Percentiles rank a stretch among this genome's conserved stretches.
phyloP scores from a whole-genome alignment of 2,329 filamentous ascomycete genomes.

The Periconia digitata region DNA sequence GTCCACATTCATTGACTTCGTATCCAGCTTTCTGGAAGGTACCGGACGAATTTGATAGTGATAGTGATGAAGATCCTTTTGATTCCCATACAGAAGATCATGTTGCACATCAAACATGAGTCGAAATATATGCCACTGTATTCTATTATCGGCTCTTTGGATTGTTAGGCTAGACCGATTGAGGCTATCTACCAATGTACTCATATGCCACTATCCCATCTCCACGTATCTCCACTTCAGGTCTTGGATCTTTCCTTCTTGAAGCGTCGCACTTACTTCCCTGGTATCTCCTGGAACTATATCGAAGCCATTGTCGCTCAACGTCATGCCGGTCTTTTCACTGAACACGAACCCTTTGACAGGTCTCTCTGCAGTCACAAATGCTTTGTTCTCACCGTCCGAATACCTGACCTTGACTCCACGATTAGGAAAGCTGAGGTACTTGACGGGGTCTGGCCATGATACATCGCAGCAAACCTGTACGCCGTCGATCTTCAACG shows the following conservation, averaged over 20 bases:
- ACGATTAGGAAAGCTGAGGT: constrained; percentile 17
- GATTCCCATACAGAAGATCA: no score
- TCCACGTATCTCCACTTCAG: constrained; percentile 26
- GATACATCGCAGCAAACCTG: constrained; percentile 16
- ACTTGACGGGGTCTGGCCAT: constrained; percentile 28
- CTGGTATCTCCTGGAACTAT: constrained; percentile 22
- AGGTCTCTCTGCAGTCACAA: constrained; percentile 14
- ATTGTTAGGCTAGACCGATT: no score
- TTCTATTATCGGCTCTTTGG: no score
- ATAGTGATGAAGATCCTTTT: no score
- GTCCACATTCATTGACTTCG: no score
- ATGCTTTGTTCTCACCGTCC: constrained; percentile 6
- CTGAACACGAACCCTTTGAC: constrained; percentile 25
- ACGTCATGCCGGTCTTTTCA: constrained; percentile 17
- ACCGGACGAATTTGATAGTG: constrained; percentile 13
- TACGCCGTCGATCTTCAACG: constrained; percentile 9
- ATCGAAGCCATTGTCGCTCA: constrained; percentile 35
- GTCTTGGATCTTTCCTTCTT: constrained; percentile 2
- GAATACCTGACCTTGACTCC: constrained; percentile 11
- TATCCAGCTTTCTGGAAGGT: no score
- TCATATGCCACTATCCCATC: constrained; percentile 11
- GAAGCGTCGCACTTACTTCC: constrained; percentile 15
- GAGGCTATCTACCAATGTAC: background rate
- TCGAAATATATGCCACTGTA: no score
- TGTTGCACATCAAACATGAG: no score